Evolutionary conservation across 179 eudicot species (phyloP), one percentile per base, ranked within the genome.

Genomic region (Silene coronaria): DNA sequence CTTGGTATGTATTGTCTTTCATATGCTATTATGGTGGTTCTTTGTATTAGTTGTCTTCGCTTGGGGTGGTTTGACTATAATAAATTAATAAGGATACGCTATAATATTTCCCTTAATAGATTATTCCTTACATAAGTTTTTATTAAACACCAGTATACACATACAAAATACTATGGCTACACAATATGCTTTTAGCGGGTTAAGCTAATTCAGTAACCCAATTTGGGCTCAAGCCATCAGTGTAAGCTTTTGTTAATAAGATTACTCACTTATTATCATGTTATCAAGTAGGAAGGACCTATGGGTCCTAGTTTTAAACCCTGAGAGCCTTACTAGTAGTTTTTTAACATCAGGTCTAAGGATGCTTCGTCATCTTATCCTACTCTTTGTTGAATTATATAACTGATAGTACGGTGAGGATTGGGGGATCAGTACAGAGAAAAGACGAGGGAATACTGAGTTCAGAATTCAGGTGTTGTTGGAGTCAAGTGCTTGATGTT

Each of bases 1-100:
- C 51, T 58, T 93, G 97, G 99, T 96, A 79, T 82, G 42, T 46
- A 26, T 23, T 30, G 6, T 66, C 28, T 22, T 34, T 22, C n/a
- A 19, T 64, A 16, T 72, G 34, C 75, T 71, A 71, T 55, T 42
- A 32, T 78, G 7, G 23, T 69, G 19, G 58, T 58, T 51, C 63
- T 9, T 10, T 45, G 27, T 61, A 42, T 60, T 16, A 51, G 8
- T 38, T 46, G 38, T 48, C 61, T 48, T 5, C 27, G 14, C 17
- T 51, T 51, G 38, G 59, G 58, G 21, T 53, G 58, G 58, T 53
- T 53, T 53, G 17, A 53, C 58, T 53, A 53, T 53, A 53, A 53
- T 53, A 16, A 42, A 14, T 53, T 53, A n/a, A 17, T 17, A 53
- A 8, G 21, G 58, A 53, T 53, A 53, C 21, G 0, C 21, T 8